These are phyloP conservation scores for Naganishia sp. DNA, from an alignment of 1,284 basidiomycete genomes.

Conservation along the genomic window DNA sequence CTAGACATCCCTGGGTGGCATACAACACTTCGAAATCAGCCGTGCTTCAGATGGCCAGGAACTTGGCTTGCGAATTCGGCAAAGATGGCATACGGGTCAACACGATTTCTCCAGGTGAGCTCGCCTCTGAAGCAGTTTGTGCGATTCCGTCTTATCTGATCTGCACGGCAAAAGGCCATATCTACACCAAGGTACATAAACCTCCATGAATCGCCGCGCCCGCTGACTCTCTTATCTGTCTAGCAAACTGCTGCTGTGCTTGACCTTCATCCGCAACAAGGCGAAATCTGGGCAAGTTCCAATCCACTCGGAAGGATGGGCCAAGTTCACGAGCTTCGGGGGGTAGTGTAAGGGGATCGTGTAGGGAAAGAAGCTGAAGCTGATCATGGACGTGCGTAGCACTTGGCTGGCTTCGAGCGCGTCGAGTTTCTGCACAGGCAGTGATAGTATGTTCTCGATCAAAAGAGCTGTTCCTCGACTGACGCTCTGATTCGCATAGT, in stretches of 20 bases:
- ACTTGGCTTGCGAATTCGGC: constrained; percentile 54
- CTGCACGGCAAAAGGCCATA: constrained; percentile 19
- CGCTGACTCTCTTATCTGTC: constrained; percentile 30
- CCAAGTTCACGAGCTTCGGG: constrained; percentile 51
- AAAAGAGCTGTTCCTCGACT: background rate
- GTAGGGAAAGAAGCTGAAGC: background rate
- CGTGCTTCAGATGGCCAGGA: constrained; percentile 55
- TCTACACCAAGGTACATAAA: constrained; percentile 32
- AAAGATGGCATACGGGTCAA: constrained; percentile 49
- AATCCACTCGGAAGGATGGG: constrained; percentile 54
- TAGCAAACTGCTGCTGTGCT: constrained; percentile 51
- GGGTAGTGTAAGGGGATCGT: constrained; percentile 39
- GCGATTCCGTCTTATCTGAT: background rate
- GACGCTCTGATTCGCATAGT: constrained; percentile 22
- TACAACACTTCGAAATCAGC: constrained; percentile 56
- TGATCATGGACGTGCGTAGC: constrained; percentile 11
- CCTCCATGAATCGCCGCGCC: background rate
- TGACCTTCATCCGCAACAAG: constrained; percentile 49
- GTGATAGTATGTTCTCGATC: constrained; percentile 32
- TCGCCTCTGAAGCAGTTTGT: no score
- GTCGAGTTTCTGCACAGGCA: constrained; percentile 36
- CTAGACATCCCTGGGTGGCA: constrained; percentile 47
- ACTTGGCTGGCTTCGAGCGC: constrained; percentile 37
- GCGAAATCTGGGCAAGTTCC: constrained; percentile 47
- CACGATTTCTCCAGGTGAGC: constrained; percentile 45